Base-by-base conservation (phyloP, 768 basidiomycete genomes). In the Tylopilus subfusipes region DNA sequence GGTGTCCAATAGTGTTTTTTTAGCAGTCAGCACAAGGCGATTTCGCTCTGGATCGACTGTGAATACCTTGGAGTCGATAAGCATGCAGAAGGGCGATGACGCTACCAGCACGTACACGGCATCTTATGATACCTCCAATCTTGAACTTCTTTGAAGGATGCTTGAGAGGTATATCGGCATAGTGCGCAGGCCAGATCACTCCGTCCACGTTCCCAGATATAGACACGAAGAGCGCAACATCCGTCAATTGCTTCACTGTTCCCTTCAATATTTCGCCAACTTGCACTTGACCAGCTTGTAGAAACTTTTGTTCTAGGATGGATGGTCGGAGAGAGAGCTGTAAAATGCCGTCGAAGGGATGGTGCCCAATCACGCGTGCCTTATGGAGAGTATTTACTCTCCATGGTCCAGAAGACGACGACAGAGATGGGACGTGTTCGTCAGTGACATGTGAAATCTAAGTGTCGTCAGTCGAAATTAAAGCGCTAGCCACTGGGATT, bases 371-470 rank as follows among this genome's bases (percentile, higher is more conserved):
- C 4, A 98, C 91, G 44, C 97, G 86, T 3, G 91, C 94, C 48
- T 81, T 78, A 65, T 98, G 96, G 2, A 84, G 70, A 8, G 92
- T 85, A 14, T 85, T 88, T 49, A 82, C 65, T 69, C 84, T 90
- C 88, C 88, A 98, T 21, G 86, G 80, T 18, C 90, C 89, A 21
- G 85, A 83, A n/a, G 78, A 71, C 7, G 72, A 55, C 6, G 88
- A 82, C 22, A 97, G 74, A n/a, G 85, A 78, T 16, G 88, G 81
- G n/a, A 93, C 75, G 66, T 93, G 93, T 43, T 94, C 90, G 66
- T 98, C 94, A 10, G 93, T 90, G 43, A 88, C 77, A 68, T 97
- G 93, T 12, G 96, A 97, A 63, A 99, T 97, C 93, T 98, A 61
- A 6, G 19, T 16, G 5, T 53, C 38, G 44, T 53, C 53, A 48